Evolutionary conservation across 768 basidiomycete species (phyloP), one percentile per base, ranked within the genome.

Genomic region (Botryobasidium botryosum): DNA sequence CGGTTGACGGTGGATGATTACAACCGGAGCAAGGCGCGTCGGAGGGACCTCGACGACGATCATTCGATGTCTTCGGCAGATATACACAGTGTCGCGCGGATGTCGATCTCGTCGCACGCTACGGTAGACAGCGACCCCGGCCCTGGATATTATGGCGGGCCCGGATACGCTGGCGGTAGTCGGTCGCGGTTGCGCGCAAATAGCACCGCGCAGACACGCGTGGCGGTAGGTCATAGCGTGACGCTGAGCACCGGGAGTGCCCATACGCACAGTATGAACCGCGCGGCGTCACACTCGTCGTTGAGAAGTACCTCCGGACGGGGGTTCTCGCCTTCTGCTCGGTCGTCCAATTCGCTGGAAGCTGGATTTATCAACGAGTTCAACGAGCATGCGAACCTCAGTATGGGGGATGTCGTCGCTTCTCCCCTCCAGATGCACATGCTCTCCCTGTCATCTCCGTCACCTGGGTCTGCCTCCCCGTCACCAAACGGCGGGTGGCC

Each of bases 11-110:
- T 46, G 18, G 35, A 40, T 21, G 20, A 35, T 15, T 32, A 47
- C 17, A 70, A 78, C 21, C 59, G 79, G 56, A 63, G 71, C 44
- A 90, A 90, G 66, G 80, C 75, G 50, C 72, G 86, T 51, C 72
- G 81, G 57, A 66, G 82, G 57, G 83, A 87, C 54, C 79, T 71
- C 52, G 87, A 91, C 61, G 87, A 88, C 56, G 86, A 87, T 55
- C 84, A 82, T 56, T 90, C 87, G 25, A 81, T 86, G 72, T 86
- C 84, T 44, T 85, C 81, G 24, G 85, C 82, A 38, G 87, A 88
- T 52, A 67, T 88, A 25, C 79, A 79, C 52, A 81, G 76, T 57
- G 64, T 75, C 43, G 71, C 77, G 33, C 74, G 74, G 45, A 71
- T 79, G 67, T 86, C 83, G 5, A 71, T 74, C 27, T 74, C 82